Evolutionary conservation across 108 stramenopile genomes (phyloP).

Genomic region (Skeletonema menzelii): DNA sequence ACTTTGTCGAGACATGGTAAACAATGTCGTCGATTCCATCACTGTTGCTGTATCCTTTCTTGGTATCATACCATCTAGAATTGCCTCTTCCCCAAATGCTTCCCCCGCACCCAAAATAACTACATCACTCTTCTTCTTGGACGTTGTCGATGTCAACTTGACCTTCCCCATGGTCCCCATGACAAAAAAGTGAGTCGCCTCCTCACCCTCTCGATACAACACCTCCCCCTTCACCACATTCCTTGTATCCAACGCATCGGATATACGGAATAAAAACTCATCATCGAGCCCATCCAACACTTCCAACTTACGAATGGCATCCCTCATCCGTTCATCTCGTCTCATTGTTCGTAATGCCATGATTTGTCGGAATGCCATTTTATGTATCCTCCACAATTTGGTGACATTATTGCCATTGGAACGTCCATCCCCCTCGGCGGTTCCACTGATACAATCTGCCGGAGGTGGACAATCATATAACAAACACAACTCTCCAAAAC

Average conservation of each 20-base stretch:
- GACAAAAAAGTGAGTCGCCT: constrained; percentile 68
- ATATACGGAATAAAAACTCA: constrained; percentile 53
- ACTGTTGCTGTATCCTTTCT: constrained; percentile 78
- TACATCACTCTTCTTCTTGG: constrained; percentile 7
- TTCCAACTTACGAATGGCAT: constrained; percentile 48
- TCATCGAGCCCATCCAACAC: constrained; percentile 62
- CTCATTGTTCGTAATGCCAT: constrained; percentile 59
- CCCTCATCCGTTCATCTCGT: constrained; percentile 75
- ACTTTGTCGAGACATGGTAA: constrained; percentile 53
- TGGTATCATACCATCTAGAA: constrained; percentile 27
- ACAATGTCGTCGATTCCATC: constrained; percentile 38
- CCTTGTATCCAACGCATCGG: constrained; percentile 57
- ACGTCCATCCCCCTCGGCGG: not conserved
- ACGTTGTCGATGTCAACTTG: constrained; percentile 44
- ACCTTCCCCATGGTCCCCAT: constrained; percentile 76
- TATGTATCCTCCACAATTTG: constrained; percentile 72
- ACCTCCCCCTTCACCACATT: constrained; percentile 56
- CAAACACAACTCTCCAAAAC: constrained; percentile 78
- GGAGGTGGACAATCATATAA: constrained; percentile 81
- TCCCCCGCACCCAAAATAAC: constrained; percentile 42
- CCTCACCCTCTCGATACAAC: constrained; percentile 62
- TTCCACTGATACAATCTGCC: constrained; percentile 51
- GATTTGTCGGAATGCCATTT: constrained; percentile 75
- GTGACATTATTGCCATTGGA: constrained; percentile 4
- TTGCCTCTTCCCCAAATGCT: constrained; percentile 43